These are phyloP conservation scores for Chrysoporthe deuterocubensis DNA, from an alignment of 2,329 filamentous ascomycete species.

Conservation along the genomic window DNA sequence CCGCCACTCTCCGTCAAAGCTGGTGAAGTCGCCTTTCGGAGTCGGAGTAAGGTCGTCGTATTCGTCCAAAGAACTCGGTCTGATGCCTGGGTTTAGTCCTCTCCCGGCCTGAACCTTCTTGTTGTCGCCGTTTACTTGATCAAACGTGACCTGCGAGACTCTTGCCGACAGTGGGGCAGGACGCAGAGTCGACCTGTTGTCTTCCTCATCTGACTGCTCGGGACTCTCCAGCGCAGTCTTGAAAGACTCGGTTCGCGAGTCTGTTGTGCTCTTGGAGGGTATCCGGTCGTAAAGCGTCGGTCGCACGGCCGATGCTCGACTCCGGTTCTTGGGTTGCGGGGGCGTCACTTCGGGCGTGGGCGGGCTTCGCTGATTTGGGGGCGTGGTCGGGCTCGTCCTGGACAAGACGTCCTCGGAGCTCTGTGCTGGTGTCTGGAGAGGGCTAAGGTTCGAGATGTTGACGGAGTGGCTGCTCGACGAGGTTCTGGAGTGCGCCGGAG, in stretches of 20 bases:
- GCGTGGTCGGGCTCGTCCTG: constrained; percentile 57
- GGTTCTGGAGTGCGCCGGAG: constrained; percentile 62
- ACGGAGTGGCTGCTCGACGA: constrained; percentile 57
- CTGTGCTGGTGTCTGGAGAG: constrained; percentile 42
- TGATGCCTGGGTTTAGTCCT: constrained; percentile 50
- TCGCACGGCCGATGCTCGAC: constrained; percentile 50
- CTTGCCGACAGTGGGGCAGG: constrained; percentile 45
- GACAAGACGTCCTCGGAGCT: constrained; percentile 45
- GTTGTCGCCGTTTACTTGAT: constrained; percentile 41
- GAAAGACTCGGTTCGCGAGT: constrained; percentile 72
- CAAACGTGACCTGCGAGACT: constrained; percentile 50
- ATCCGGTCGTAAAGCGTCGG: constrained; percentile 53
- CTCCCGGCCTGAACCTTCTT: constrained; percentile 41
- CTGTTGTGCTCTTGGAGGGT: constrained; percentile 57
- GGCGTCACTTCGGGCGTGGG: constrained; percentile 79
- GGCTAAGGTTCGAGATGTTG: constrained; percentile 47
- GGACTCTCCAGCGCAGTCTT: constrained; percentile 71
- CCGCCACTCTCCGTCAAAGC: constrained; percentile 64
- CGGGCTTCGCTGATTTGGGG: constrained; percentile 67
- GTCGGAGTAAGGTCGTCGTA: constrained; percentile 46
- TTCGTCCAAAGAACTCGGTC: constrained; percentile 45
- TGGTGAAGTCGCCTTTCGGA: constrained; percentile 53
- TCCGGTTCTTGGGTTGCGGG: constrained; percentile 51
- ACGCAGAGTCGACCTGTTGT: constrained; percentile 47
- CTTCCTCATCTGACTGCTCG: constrained; percentile 65